Evolutionary conservation across 305 asterid species (phyloP), one percentile per base, ranked within the genome.

Genomic region (Fraxinus baroniana): DNA sequence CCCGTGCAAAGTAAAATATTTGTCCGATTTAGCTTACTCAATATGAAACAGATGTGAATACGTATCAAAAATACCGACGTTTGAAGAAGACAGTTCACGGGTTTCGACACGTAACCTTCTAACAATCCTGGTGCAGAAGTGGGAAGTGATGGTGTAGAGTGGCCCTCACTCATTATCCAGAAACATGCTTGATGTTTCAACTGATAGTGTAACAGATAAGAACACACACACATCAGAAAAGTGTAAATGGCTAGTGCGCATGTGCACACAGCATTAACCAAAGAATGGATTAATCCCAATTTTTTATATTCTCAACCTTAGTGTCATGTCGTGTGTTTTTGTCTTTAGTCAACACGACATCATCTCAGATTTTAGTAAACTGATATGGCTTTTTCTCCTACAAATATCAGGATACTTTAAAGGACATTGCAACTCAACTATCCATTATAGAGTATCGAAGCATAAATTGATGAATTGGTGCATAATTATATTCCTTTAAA

Each of bases 141-240:
- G 76, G 24, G 41, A 71, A 71, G 39, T 32, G 76, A 13, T 15
- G 39, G 73, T 32, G 39, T 32, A 71, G 70, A 15, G 76, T 35
- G 76, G 64, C 37, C 64, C 68, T 66, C 35, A 10, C 24, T 3
- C 35, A 9, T 13, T 37, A 49, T 52, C 60, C 80, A 64, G 49
- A 60, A 17, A 77, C 77, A 66, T 74, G 2, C 75, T 70, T 5
- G 41, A 71, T 71, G 44, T 74, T 72, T 73, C 17, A 9, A 32
- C 68, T 22, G n/a, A 24, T 24, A 15, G 68, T 28, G 83, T 72
- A 57, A 60, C 57, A 79, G 85, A 85, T 85, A 81, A 81, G 81
- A 84, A 64, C 74, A 79, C 64, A 55, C 32, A 24, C 33, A 24
- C 52, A 41, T 4, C 44, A 32, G 76, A 81, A 79, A 18, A 78